A percentile compares a stretch with the other conserved stretches of the same genome.
Conservation (phyloP, 257 asterid genomes). For the Orobanche coerulescens region DNA sequence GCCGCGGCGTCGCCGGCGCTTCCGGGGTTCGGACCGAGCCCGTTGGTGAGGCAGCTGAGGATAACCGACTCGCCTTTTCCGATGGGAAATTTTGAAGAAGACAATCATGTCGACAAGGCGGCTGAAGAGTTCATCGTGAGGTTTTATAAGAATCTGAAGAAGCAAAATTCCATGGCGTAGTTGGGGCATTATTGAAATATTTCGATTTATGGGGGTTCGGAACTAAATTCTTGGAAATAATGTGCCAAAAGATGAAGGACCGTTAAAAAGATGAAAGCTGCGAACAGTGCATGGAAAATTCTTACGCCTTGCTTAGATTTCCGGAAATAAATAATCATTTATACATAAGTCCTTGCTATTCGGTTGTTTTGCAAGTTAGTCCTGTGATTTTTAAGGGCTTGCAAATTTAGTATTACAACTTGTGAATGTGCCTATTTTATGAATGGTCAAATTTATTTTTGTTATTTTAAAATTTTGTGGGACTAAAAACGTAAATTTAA, state of each 20-base stretch:
- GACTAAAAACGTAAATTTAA: too few species aligned
- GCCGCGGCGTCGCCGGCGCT: conserved; percentile 46
- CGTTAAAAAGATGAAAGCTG: not conserved
- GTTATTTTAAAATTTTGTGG: too few species aligned
- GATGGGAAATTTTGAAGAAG: conserved; percentile 28
- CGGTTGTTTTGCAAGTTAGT: too few species aligned
- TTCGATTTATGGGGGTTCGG: too few species aligned
- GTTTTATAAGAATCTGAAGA: conserved; percentile 41
- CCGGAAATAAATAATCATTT: too few species aligned
- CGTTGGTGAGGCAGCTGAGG: conserved; percentile 57
- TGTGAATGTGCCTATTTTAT: too few species aligned
- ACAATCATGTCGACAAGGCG: conserved; percentile 38
- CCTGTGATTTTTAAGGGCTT: too few species aligned
- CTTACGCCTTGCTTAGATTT: too few species aligned
- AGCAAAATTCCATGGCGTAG: conserved; percentile 23
- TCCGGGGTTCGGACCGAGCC: conserved; percentile 67
- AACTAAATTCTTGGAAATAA: not conserved
- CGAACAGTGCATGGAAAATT: not conserved
- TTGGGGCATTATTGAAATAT: conserved; percentile 6
- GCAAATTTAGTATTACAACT: too few species aligned
- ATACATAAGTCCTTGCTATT: too few species aligned
- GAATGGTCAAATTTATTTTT: too few species aligned
- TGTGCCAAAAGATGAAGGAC: not conserved
- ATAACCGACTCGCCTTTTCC: conserved; percentile 55
- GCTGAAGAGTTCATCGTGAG: conserved; percentile 46